Percentiles rank a stretch among this genome's conserved stretches.
phyloP scores from a whole-genome alignment of 306 rosid genomes.

The Prunus fruticosa region DNA sequence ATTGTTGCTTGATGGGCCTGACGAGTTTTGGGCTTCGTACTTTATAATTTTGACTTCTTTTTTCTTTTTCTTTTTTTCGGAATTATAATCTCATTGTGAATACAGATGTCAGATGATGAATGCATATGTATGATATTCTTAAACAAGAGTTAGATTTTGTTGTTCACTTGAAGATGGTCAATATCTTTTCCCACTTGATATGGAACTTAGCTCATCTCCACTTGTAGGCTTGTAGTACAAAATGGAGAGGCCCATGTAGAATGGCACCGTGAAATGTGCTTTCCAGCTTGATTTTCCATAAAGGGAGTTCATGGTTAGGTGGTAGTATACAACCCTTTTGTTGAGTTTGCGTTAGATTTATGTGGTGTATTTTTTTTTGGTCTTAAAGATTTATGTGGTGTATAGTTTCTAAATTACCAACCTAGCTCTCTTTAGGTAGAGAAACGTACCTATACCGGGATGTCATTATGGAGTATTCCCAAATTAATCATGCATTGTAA shows the following conservation, averaged over 20 bases:
- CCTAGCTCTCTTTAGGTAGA: no score
- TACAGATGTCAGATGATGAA: neutral
- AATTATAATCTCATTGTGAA: no score
- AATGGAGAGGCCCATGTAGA: neutral
- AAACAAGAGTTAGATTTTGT: neutral
- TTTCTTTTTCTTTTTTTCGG: no score
- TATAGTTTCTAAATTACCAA: neutral
- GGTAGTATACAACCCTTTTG: neutral
- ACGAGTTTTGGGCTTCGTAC: neutral
- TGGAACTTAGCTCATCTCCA: neutral
- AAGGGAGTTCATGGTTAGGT: neutral
- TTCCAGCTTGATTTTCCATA: neutral
- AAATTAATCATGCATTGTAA: no score
- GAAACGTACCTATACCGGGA: no score
- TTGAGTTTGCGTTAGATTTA: neutral
- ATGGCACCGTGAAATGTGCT: neutral
- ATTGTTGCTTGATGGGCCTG: neutral
- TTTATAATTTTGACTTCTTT: no score
- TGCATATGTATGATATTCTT: neutral
- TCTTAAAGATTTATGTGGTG: no score
- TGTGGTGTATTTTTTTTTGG: no score
- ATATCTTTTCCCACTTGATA: neutral
- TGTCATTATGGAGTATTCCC: no score
- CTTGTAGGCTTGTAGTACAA: neutral
- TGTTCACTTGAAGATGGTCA: neutral